These are phyloP conservation scores for Rhododendron williamsianum DNA, from an alignment of 148 eudicot genomes.

Conservation along the genomic window DNA sequence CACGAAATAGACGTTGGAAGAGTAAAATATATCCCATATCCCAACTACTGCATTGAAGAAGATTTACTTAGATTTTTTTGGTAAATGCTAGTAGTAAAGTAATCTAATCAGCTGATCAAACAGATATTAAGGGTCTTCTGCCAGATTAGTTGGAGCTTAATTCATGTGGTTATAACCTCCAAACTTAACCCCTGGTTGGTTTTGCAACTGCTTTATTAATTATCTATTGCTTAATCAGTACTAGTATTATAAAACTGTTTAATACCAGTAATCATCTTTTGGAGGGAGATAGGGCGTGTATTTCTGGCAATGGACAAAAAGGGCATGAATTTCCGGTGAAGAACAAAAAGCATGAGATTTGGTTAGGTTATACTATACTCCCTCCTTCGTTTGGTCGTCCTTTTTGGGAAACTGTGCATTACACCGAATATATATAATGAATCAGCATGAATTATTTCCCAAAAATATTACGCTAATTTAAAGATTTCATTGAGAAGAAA, in stretches of 20 bases:
- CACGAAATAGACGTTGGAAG: neutral
- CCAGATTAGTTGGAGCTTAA: neutral
- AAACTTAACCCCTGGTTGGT: neutral
- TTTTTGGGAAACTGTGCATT: too few species aligned
- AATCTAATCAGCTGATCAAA: neutral
- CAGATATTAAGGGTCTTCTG: neutral
- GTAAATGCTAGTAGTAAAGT: neutral
- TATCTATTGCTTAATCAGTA: neutral
- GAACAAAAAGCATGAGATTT: conserved; percentile 66
- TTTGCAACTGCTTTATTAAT: neutral
- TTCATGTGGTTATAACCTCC: neutral
- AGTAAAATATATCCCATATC: neutral
- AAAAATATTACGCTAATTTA: too few species aligned
- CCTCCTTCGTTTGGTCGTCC: too few species aligned
- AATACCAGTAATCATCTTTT: neutral
- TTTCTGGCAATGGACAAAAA: conserved; percentile 27
- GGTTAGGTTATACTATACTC: conserved; percentile 12
- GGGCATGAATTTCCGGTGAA: conserved; percentile 51
- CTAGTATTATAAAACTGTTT: neutral
- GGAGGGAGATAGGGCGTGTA: neutral
- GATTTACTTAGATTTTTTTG: neutral
- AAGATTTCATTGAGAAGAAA: too few species aligned
- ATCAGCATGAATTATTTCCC: too few species aligned
- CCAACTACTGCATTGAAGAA: neutral
- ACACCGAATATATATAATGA: too few species aligned